Evolutionary conservation across 169 alveolate genomes (phyloP).

Genomic region (Cryptosporidium meleagridis): DNA sequence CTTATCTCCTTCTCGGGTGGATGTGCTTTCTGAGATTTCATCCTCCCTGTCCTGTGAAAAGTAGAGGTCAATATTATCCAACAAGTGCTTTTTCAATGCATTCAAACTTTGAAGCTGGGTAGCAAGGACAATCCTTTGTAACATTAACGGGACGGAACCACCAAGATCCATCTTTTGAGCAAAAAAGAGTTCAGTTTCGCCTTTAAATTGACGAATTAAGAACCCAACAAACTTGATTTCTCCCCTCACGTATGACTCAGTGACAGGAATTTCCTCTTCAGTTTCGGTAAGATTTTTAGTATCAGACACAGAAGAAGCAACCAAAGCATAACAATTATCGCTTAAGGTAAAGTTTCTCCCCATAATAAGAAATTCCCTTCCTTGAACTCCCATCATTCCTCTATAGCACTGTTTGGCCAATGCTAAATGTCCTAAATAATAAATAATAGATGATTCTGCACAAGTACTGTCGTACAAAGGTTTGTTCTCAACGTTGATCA

Average conservation of each 20-base stretch:
- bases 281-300: neutral
- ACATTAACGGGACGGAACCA: constrained; percentile 45
- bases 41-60: constrained; percentile 1
- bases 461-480: constrained; percentile 58
- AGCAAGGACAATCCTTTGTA: constrained; percentile 49
- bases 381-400: constrained; percentile 74
- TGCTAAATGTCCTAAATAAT: neutral
- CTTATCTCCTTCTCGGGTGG: neutral
- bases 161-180: constrained; percentile 69
- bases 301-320: constrained; percentile 13
- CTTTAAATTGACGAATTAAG: constrained; percentile 12
- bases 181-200: constrained; percentile 40
- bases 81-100: constrained; percentile 24
- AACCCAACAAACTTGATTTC: constrained; percentile 41
- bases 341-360: constrained; percentile 40
- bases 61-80: constrained; percentile 28
- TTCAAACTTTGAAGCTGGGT: constrained; percentile 48
- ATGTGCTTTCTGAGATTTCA: neutral
- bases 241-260: constrained; percentile 51
- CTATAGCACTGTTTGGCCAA: constrained; percentile 48
- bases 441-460: constrained; percentile 35
- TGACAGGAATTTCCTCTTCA: constrained; percentile 28
- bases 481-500: constrained; percentile 40
- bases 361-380: constrained; percentile 38
- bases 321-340: constrained; percentile 34